Evolutionary conservation across 2,329 filamentous ascomycete species (phyloP), one percentile per base, ranked within the genome.

Genomic region (Exophiala phaeomuriformis): DNA sequence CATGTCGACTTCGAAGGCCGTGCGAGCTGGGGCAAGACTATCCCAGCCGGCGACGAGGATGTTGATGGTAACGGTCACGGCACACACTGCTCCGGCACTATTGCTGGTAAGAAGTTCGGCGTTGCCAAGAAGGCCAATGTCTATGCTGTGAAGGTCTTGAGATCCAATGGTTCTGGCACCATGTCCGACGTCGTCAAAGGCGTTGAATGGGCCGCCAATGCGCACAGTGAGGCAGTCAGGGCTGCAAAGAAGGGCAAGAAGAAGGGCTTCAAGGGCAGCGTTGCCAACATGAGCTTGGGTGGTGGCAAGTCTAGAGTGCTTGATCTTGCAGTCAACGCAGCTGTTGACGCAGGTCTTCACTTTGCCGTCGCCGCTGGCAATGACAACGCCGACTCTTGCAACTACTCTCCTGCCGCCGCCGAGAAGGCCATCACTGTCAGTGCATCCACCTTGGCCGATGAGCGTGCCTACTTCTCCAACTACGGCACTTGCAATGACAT

Each of bases 381-480:
- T 71, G 94, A 98, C 76, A 97, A 98, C 68, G 89, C 91, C 61
- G 90, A 98, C 75, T 93, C 94, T 54, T 98, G 93, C 86, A 94
- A 93, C 79, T 98, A 97, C 82, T 98, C 93, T 39, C 93, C 93
- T 56, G 94, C 93, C 67, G 88, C 91, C 61, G 90, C 94, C 64
- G 79, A 82, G 66, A 89, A 94, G 68, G 90, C 93, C 63, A 83
- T 98, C 71, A 98, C 93, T 55, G 93, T 98, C 61, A 94, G 91
- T 74, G 93, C 93, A 63, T 95, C 90, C 43, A 93, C 88, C 64
- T 82, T 98, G 56, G 83, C 86, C 67, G 93, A 98, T 70, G 88
- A 89, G 79, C 91, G 93, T 75, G 93, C 93, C 62, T 98, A 97
- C 83, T 98, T 98, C 84, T 98, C 94, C 83, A 98, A 98, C 87